These are phyloP conservation scores for Dalechampia spathulata DNA, from an alignment of 441 rosid genomes.

Conservation along the genomic window DNA sequence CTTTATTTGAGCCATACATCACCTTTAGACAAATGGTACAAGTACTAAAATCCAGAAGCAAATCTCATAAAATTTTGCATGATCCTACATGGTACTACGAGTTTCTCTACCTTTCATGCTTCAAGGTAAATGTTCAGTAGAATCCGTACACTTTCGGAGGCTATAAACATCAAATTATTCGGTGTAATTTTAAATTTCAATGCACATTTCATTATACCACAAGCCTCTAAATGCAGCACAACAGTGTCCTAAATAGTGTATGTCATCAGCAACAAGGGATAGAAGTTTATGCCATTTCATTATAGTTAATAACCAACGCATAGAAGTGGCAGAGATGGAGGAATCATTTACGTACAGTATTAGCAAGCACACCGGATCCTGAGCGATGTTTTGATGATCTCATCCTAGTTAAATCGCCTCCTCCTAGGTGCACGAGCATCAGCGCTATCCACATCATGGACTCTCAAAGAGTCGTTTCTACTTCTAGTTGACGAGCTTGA, in stretches of 20 bases:
- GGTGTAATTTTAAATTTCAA: slow-evolving; percentile 14
- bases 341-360: slow-evolving; percentile 14
- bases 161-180: not conserved
- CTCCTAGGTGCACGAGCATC: slow-evolving; percentile 82
- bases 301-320: slow-evolving; percentile 2
- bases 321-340: slow-evolving; percentile 13
- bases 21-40: not conserved
- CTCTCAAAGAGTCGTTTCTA: slow-evolving; percentile 57
- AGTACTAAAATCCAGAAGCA: not conserved
- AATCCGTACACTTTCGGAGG: not conserved
- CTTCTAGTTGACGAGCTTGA: slow-evolving; percentile 79
- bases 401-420: slow-evolving; percentile 46
- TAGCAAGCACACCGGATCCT: slow-evolving; percentile 1
- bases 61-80: not conserved
- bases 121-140: slow-evolving; percentile 10
- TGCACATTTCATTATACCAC: slow-evolving; percentile 1
- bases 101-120: slow-evolving; percentile 9
- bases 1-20: too few species aligned
- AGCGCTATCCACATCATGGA: slow-evolving; percentile 65
- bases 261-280: not conserved
- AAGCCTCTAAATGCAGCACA: slow-evolving; percentile 8
- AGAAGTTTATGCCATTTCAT: slow-evolving; percentile 15
- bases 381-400: slow-evolving; percentile 4
- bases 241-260: slow-evolving; percentile 16
- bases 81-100: not conserved